Conservation (phyloP, 1,284 basidiomycete genomes). For the Cryptococcus sp. region DNA sequence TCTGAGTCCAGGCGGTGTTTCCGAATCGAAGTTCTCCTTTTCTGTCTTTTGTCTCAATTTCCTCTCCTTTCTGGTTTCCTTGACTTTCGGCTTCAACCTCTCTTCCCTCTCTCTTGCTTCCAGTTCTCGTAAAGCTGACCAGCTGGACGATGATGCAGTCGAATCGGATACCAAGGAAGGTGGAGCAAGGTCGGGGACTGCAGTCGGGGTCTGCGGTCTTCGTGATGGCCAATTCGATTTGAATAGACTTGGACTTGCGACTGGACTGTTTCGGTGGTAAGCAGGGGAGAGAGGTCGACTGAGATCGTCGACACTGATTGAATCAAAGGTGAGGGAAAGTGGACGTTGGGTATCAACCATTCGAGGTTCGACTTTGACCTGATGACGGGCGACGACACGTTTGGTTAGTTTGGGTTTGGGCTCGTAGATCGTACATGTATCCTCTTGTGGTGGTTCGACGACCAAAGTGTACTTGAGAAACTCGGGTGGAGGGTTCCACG, state of each 20-base stretch:
- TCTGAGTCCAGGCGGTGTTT: constrained; percentile 23
- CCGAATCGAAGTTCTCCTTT: constrained; percentile 24
- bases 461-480: not conserved
- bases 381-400: not conserved
- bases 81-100: not conserved
- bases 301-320: too few species aligned
- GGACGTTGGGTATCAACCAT: not conserved
- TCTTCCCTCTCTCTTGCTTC: not conserved
- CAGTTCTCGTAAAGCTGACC: not conserved
- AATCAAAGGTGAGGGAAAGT: not conserved
- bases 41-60: constrained; percentile 27
- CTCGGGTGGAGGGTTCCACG: not conserved
- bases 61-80: constrained; percentile 20
- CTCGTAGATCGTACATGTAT: not conserved
- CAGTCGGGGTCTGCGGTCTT: not conserved
- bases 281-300: too few species aligned
- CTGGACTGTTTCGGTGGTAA: too few species aligned
- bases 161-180: not conserved
- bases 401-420: not conserved
- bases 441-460: not conserved
- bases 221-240: not conserved
- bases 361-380: too few species aligned
- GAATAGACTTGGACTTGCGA: not conserved
- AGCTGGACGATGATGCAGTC: not conserved
- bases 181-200: not conserved